A percentile compares a stretch with the other conserved stretches of the same genome.
phyloP scores from a whole-genome alignment of 495 filamentous ascomycete species.

The Penicillium robsamsonii region DNA sequence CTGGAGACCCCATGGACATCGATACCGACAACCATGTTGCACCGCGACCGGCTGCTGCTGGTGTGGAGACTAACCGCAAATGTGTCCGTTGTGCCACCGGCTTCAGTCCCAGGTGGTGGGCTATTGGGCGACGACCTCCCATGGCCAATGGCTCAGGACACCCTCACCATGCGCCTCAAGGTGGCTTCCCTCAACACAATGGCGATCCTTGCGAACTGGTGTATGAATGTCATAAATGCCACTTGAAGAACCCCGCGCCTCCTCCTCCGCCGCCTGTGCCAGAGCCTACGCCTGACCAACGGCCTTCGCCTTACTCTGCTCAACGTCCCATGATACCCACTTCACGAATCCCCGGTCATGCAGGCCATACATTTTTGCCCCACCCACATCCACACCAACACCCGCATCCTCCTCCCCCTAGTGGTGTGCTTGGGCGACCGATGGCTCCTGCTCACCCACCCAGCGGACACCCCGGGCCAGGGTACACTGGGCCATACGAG shows the following conservation, averaged over 20 bases:
- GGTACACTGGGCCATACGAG: conserved; percentile 35
- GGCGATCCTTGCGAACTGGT: conserved; percentile 27
- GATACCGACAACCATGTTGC: conserved; percentile 33
- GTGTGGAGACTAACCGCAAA: conserved; percentile 26
- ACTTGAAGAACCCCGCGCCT: conserved; percentile 40
- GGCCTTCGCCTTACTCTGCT: conserved; percentile 35
- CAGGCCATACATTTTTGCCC: conserved; percentile 28
- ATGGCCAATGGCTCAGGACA: conserved; percentile 35
- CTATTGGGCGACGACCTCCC: conserved; percentile 29
- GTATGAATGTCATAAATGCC: conserved; percentile 55
- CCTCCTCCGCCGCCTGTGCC: conserved; percentile 22
- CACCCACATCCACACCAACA: conserved; percentile 21
- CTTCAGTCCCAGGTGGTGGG: conserved; percentile 48
- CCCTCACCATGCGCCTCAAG: conserved; percentile 25
- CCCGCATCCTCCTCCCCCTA: conserved; percentile 16
- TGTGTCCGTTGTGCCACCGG: conserved; percentile 41
- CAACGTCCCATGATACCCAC: conserved; percentile 37
- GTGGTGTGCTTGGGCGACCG: conserved; percentile 34
- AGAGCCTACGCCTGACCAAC: conserved; percentile 37
- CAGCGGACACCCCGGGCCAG: conserved; percentile 17
- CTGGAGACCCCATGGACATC: conserved; percentile 37
- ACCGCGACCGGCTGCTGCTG: conserved; percentile 14
- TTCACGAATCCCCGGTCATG: conserved; percentile 27
- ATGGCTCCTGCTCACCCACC: conserved; percentile 29
- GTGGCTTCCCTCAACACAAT: conserved; percentile 31